A percentile compares a stretch with the other conserved stretches of the same genome.
phyloP scores from a whole-genome alignment of 768 basidiomycete species.

The Mycena floridula region DNA sequence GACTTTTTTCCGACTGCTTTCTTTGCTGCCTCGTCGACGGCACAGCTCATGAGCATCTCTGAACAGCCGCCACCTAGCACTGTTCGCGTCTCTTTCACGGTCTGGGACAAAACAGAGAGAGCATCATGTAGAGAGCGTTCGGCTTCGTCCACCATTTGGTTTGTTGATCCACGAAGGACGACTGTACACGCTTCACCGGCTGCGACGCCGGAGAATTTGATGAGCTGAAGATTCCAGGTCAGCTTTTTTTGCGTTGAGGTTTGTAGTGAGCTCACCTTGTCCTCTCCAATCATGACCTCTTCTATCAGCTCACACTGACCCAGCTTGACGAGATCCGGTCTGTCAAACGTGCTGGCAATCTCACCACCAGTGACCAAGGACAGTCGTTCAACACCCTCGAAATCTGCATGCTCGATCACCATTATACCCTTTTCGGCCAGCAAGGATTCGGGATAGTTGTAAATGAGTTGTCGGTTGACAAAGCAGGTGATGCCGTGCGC shows the following conservation, averaged over 20 bases:
- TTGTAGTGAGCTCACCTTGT: constrained; percentile 66
- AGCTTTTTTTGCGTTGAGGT: neutral
- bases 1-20: constrained; percentile 92
- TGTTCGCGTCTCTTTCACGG: constrained; percentile 92
- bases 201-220: constrained; percentile 99
- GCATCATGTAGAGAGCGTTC: constrained; percentile 97
- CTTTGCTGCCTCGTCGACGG: constrained; percentile 83
- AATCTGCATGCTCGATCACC: constrained; percentile 97
- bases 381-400: constrained; percentile 95
- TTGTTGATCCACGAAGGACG: constrained; percentile 93
- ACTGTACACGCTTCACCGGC: constrained; percentile 98
- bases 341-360: constrained; percentile 92
- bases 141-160: constrained; percentile 99
- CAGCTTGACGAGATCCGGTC: constrained; percentile 87
- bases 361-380: constrained; percentile 97
- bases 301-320: constrained; percentile 93
- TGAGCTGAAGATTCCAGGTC: constrained; percentile 54
- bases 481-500: constrained; percentile 94
- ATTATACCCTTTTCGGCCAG: constrained; percentile 93
- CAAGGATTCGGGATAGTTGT: constrained; percentile 97
- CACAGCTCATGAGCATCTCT: constrained; percentile 97
- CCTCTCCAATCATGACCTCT: constrained; percentile 99
- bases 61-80: constrained; percentile 96
- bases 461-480: constrained; percentile 96
- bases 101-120: constrained; percentile 94